Base-by-base conservation (phyloP, 192 early-diverging fungal genomes). In the Umbelopsis vinacea region DNA sequence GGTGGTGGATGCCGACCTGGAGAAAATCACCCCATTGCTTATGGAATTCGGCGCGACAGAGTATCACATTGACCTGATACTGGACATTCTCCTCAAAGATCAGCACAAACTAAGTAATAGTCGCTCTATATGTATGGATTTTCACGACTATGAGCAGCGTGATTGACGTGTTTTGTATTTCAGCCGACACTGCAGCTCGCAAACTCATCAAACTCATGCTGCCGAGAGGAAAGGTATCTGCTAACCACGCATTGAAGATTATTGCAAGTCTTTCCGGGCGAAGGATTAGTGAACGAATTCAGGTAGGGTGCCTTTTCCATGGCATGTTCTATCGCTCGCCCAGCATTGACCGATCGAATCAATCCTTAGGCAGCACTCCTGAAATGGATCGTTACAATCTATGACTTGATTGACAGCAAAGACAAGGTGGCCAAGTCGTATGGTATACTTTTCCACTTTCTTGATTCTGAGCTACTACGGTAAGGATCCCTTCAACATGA, bases 391-490 rank as follows among this genome's bases (percentile, higher is more conserved):
- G 80, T 86, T 17, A 24, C 76, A 8, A 68, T 87, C 11, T 86
- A 82, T 66, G 81, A 85, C 46, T 71, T 81, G 11, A 68, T 89
- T 46, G 83, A 84, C 12, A 76, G 78, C 60, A 77, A 71, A 46
- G 74, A 77, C 26, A 72, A 80, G 72, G 60, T 87, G 3, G 63
- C 71, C 3, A 76, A 75, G 12, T 70, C 85, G 10, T 89, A 89
- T 60, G 80, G 81, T 23, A 84, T 87, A 22, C 68, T 81, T 2
- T 86, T 89, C 52, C 84, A 87, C 67, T 87, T 63, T 29, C 57
- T 63, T 35, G 57, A 63, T 63, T 29, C 57, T 11, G 57, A 63
- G 33, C 5, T 63, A 35, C 12, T 63, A 14, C 26, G 57, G 57
- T 63, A 63, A 37, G 57, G 17, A n/a, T 15, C 33, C 0, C 22